These are phyloP conservation scores for Mycena citricolor DNA, from an alignment of 1,284 basidiomycete species.

Conservation along the genomic window DNA sequence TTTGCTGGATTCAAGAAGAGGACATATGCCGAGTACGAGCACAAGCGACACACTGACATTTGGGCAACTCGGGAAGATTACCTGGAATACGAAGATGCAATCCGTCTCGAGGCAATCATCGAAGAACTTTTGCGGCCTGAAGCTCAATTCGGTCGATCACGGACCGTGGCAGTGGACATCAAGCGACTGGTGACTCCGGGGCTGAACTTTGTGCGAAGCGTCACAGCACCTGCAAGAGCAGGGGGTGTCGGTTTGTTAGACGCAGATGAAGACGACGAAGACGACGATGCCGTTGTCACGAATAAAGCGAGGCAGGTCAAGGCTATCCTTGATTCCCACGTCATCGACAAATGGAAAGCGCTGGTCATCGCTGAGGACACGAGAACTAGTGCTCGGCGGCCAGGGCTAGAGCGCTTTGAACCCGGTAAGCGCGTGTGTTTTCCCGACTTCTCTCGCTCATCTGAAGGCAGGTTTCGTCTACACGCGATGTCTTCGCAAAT, in stretches of 20 bases:
- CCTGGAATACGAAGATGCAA: conserved; percentile 77
- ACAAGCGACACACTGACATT: conserved; percentile 65
- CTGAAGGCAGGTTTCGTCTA: conserved; percentile 67
- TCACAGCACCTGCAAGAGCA: conserved; percentile 12
- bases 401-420: conserved; percentile 77
- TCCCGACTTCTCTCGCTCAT: conserved; percentile 4
- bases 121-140: conserved; percentile 54
- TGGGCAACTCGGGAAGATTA: conserved; percentile 76
- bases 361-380: conserved; percentile 26
- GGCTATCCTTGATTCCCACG: conserved; percentile 14
- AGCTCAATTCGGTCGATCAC: conserved; percentile 24
- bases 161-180: conserved; percentile 26
- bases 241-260: too few relatives aligned
- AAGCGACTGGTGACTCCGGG: conserved; percentile 10
- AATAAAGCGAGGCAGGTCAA: too few relatives aligned
- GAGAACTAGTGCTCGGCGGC: conserved; percentile 32
- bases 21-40: conserved; percentile 69
- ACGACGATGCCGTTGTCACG: conserved; percentile 11
- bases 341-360: conserved; percentile 16
- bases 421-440: conserved; percentile 70
- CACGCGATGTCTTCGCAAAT: conserved; percentile 83
- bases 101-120: conserved; percentile 69
- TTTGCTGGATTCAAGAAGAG: conserved; percentile 77
- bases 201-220: conserved; percentile 5
- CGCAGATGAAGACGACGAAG: conserved; percentile 8